These are phyloP conservation scores for Neospermospora avenae DNA, from an alignment of 2,329 filamentous ascomycete species.

Conservation along the genomic window DNA sequence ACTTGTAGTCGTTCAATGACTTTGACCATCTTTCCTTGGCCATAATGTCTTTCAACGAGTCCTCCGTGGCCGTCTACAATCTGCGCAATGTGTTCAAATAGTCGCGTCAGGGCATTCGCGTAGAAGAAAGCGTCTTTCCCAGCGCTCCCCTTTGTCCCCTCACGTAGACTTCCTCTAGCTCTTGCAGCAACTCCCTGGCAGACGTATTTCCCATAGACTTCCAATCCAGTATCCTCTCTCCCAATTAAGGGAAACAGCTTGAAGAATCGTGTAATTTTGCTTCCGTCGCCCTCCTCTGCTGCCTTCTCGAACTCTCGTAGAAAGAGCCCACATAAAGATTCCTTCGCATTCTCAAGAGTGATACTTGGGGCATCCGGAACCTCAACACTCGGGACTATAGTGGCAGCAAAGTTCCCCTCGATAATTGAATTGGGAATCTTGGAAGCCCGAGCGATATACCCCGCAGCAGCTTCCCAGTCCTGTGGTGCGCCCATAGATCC, in stretches of 20 bases:
- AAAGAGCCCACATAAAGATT: slow-evolving; percentile 87
- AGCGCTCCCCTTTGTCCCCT: slow-evolving; percentile 56
- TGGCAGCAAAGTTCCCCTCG: slow-evolving; percentile 80
- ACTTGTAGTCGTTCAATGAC: slow-evolving; percentile 91
- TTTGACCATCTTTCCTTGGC: slow-evolving; percentile 85
- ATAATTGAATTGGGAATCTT: slow-evolving; percentile 78
- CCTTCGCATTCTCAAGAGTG: slow-evolving; percentile 81
- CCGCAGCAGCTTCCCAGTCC: slow-evolving; percentile 96
- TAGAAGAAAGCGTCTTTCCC: slow-evolving; percentile 84
- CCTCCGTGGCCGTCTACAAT: slow-evolving; percentile 91
- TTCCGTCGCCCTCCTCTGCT: slow-evolving; percentile 78
- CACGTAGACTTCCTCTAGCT: slow-evolving; percentile 76
- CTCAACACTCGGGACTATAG: slow-evolving; percentile 92
- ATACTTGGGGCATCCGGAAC: slow-evolving; percentile 87
- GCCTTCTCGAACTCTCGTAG: slow-evolving; percentile 93
- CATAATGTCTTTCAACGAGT: slow-evolving; percentile 92
- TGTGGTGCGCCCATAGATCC: slow-evolving; percentile 97
- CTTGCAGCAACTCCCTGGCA: slow-evolving; percentile 88
- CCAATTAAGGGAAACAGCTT: slow-evolving; percentile 96
- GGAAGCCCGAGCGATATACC: slow-evolving; percentile 79
- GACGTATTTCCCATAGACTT: slow-evolving; percentile 94
- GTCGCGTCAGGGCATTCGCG: slow-evolving; percentile 79
- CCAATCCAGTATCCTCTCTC: slow-evolving; percentile 80
- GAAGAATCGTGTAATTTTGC: slow-evolving; percentile 92
- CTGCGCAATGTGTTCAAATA: slow-evolving; percentile 97